Percentiles rank a stretch among this genome's conserved stretches.
phyloP scores from a whole-genome alignment of 176 grass and related monocot species.

The Saccharum spontaneum region DNA sequence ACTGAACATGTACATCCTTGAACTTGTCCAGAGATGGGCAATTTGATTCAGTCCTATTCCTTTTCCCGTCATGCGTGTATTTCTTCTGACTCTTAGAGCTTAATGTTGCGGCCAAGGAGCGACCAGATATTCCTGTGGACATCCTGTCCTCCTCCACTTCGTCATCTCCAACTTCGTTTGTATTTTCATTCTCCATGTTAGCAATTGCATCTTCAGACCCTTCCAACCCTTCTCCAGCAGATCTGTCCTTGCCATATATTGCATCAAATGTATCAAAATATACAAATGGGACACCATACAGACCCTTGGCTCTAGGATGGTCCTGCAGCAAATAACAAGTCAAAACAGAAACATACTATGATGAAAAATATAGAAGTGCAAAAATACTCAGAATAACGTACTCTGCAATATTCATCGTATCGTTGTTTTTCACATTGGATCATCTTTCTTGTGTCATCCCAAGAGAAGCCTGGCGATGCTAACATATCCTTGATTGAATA shows the following conservation, averaged over 20 bases:
- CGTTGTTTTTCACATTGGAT: conserved; percentile 34
- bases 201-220: conserved; percentile 35
- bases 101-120: conserved; percentile 3
- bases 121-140: conserved; percentile 9
- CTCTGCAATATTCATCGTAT: conserved; percentile 43
- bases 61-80: conserved; percentile 22
- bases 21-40: neutral
- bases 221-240: conserved; percentile 24
- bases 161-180: conserved; percentile 33
- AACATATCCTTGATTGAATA: conserved; percentile 48
- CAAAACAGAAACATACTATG: neutral
- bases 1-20: conserved; percentile 35
- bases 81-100: conserved; percentile 27
- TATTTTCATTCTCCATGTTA: conserved; percentile 36
- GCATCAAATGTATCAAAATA: conserved; percentile 48
- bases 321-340: conserved; percentile 39
- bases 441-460: conserved; percentile 33
- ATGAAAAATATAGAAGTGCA: neutral
- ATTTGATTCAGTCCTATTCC: conserved; percentile 26
- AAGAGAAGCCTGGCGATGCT: conserved; percentile 30
- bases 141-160: conserved; percentile 23
- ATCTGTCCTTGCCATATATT: conserved; percentile 46
- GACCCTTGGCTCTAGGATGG: conserved; percentile 49
- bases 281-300: conserved; percentile 35
- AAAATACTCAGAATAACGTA: neutral